phyloP scores from a whole-genome alignment of 2,329 filamentous ascomycete species.

The Purpureocillium takamizusanense region DNA sequence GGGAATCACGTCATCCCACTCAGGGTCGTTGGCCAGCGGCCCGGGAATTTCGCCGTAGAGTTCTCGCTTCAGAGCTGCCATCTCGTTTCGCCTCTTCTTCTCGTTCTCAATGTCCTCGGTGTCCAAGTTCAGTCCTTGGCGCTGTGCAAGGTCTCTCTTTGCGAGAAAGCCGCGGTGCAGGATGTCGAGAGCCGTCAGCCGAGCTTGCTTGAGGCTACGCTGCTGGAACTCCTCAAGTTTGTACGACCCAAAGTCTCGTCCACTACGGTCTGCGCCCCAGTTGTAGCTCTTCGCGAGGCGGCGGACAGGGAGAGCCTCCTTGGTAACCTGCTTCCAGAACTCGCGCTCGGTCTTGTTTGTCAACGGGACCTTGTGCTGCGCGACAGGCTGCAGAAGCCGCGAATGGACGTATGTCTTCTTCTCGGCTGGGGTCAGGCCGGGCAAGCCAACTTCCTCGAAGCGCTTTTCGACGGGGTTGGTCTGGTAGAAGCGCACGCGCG shows the following conservation, averaged over 20 bases:
- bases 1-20: conserved; percentile 77
- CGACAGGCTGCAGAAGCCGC: conserved; percentile 33
- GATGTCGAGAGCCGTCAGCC: conserved; percentile 32
- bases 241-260: conserved; percentile 40
- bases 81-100: conserved; percentile 36
- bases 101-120: conserved; percentile 36
- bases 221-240: conserved; percentile 34
- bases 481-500: conserved; percentile 36
- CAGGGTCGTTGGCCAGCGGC: conserved; percentile 50
- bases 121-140: conserved; percentile 16
- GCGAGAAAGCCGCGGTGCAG: conserved; percentile 35
- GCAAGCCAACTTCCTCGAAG: conserved; percentile 33
- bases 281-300: conserved; percentile 26
- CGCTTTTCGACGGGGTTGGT: conserved; percentile 40
- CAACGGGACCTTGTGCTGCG: conserved; percentile 22
- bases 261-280: conserved; percentile 44
- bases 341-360: conserved; percentile 44
- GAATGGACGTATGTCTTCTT: conserved; percentile 38
- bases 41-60: conserved; percentile 42
- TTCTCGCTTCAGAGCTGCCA: conserved; percentile 40
- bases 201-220: conserved; percentile 30
- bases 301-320: conserved; percentile 41
- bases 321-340: conserved; percentile 47
- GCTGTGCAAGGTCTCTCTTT: conserved; percentile 21
- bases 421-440: conserved; percentile 36